These are phyloP conservation scores for Annulohypoxylon bovei DNA, from an alignment of 495 filamentous ascomycete species.

Conservation along the genomic window DNA sequence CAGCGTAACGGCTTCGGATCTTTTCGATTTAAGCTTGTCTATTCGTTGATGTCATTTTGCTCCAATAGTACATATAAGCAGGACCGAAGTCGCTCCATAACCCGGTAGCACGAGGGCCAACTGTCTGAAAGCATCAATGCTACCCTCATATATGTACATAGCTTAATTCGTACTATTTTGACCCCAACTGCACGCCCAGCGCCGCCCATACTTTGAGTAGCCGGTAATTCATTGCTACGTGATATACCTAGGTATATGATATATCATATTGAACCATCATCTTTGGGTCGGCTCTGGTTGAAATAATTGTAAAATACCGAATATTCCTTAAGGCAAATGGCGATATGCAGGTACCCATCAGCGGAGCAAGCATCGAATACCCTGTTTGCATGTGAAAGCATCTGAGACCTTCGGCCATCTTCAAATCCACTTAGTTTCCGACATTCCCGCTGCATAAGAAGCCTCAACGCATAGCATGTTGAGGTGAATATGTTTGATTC, in stretches of 20 bases:
- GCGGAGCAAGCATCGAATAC: background rate
- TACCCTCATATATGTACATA: conserved; percentile 20
- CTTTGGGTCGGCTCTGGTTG: background rate
- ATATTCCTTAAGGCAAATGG: conserved; percentile 4
- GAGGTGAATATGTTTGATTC: conserved; percentile 3
- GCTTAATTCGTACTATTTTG: conserved; percentile 3
- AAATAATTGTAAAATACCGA: background rate
- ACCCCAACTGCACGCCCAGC: background rate
- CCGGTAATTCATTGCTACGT: conserved; percentile 3
- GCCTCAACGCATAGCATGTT: background rate
- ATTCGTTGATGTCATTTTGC: conserved; percentile 14
- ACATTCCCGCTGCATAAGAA: conserved; percentile 7
- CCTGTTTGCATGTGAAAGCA: conserved; percentile 10
- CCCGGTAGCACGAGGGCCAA: conserved; percentile 16
- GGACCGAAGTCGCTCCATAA: conserved; percentile 19
- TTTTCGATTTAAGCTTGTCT: conserved; percentile 9
- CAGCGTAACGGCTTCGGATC: background rate
- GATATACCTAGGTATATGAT: background rate
- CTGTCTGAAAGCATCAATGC: conserved; percentile 28
- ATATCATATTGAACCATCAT: background rate
- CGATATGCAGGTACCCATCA: conserved; percentile 15
- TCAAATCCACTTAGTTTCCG: conserved; percentile 8
- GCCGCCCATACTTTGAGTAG: background rate
- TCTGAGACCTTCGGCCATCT: conserved; percentile 10
- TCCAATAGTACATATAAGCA: conserved; percentile 3